Evolutionary conservation across 2,329 filamentous ascomycete genomes (phyloP), one percentile per base, ranked within the genome.

Genomic region (Nothopassalora personata): DNA sequence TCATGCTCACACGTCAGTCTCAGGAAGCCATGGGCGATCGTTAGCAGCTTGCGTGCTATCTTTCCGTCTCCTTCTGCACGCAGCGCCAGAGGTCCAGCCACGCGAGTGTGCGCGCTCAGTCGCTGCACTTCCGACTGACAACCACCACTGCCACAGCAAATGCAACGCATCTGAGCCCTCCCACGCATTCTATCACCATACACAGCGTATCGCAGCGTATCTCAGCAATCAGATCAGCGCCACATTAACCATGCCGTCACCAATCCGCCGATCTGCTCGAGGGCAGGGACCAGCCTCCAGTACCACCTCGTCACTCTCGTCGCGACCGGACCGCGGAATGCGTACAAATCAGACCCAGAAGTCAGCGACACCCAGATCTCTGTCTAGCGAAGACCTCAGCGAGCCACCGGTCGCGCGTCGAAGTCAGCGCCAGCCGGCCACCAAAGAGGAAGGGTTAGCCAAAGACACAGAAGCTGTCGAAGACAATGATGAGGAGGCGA

Each of bases 311-410:
- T 83, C 81, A 19, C 77, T 77, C 66, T 86, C 89, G 46, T 92
- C 90, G 62, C 89, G 90, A 70, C 82, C 81, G 61, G 91, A 96
- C 68, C 85, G 90, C 74, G 65, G 58, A 71, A 88, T 88, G 53
- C 83, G 89, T 74, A 85, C 85, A 54, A 83, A 87, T 71, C 93
- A 92, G 74, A 83, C 85, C 60, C 83, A 83, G 60, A 91, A 92
- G 72, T 91, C 90, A 1, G 87, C 85, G 1, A 88, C 88, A 49
- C 87, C 85, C 66, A 85, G 81, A 59, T 90, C 87, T 50, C 81
- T 89, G 55, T 90, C 88, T 18, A 90, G 87, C 60, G 83, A 86
- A 68, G 84, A 86, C 62, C 75, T 76, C 63, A 81, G 82, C 70
- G 88, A 91, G 68, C 84, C 87, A 64, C 89, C 89, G 68, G 48